Percentiles rank a stretch among this genome's conserved stretches.
phyloP scores from a whole-genome alignment of 2,329 filamentous ascomycete species.

The Madurella mycetomatis region DNA sequence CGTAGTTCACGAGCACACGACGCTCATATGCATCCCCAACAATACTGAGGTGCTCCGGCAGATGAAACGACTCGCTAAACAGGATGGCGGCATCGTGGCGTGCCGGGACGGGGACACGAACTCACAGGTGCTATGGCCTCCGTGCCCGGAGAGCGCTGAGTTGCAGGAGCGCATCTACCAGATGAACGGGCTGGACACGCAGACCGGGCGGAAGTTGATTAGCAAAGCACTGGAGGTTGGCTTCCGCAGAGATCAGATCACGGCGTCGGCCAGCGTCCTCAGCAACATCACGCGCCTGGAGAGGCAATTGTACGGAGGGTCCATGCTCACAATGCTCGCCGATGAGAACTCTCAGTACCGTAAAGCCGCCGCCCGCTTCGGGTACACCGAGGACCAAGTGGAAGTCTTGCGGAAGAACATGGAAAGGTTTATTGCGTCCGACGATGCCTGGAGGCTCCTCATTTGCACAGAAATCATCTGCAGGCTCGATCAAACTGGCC shows the following conservation, averaged over 20 bases:
- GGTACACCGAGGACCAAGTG: constrained; percentile 8
- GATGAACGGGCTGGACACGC: constrained; percentile 14
- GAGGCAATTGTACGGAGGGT: constrained; percentile 1
- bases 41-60: constrained; percentile 8
- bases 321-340: constrained; percentile 8
- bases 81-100: constrained; percentile 10
- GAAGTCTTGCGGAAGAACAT: constrained; percentile 15
- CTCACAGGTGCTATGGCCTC: constrained; percentile 11
- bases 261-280: constrained; percentile 8
- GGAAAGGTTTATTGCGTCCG: constrained; percentile 8
- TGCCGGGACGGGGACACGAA: constrained; percentile 10
- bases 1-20: constrained; percentile 11
- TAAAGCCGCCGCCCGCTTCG: constrained; percentile 4
- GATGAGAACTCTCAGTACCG: constrained; percentile 8
- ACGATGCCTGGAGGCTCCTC: constrained; percentile 12
- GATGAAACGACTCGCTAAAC: constrained; percentile 9
- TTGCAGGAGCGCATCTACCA: constrained; percentile 12
- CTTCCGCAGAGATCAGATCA: constrained; percentile 7
- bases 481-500: background rate
- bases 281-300: constrained; percentile 9
- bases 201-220: constrained; percentile 9
- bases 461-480: constrained; percentile 11
- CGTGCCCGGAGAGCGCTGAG: constrained; percentile 7
- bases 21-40: constrained; percentile 12
- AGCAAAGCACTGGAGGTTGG: constrained; percentile 12